Conservation (phyloP, 805 yeast species). For the Metschnikowia borealis region DNA sequence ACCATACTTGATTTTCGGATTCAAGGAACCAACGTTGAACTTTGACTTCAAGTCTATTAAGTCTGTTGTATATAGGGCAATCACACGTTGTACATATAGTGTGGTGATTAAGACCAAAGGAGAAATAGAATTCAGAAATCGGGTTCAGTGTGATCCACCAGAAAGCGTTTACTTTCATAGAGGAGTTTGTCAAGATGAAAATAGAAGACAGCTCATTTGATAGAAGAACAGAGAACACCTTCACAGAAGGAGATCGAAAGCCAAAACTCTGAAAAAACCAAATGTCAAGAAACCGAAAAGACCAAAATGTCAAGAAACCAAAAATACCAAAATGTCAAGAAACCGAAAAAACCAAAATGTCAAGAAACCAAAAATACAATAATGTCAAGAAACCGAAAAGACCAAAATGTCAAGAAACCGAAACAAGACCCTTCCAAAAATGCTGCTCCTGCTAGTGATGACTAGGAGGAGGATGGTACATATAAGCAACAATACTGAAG, state of each 20-base stretch:
- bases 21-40: conserved; percentile 66
- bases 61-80: conserved; percentile 70
- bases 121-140: conserved; percentile 27
- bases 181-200: conserved; percentile 58
- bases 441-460: conserved; percentile 15
- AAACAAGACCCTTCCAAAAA: background rate
- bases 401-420: background rate
- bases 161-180: conserved; percentile 59
- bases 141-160: conserved; percentile 87
- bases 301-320: no score
- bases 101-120: conserved; percentile 45
- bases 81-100: conserved; percentile 74
- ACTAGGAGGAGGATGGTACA: conserved; percentile 39
- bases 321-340: no score
- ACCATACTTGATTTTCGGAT: conserved; percentile 67
- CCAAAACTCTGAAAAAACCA: no score
- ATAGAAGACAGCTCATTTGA: conserved; percentile 71
- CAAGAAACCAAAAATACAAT: no score
- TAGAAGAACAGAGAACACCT: conserved; percentile 65
- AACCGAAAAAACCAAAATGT: no score
- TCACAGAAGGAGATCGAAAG: conserved; percentile 10
- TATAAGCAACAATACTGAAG: conserved; percentile 6
- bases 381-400: no score
- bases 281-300: no score
- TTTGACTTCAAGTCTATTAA: conserved; percentile 54